These are phyloP conservation scores for Lasiosphaeriaceae sp. DNA, from an alignment of 495 filamentous ascomycete genomes.

Conservation along the genomic window DNA sequence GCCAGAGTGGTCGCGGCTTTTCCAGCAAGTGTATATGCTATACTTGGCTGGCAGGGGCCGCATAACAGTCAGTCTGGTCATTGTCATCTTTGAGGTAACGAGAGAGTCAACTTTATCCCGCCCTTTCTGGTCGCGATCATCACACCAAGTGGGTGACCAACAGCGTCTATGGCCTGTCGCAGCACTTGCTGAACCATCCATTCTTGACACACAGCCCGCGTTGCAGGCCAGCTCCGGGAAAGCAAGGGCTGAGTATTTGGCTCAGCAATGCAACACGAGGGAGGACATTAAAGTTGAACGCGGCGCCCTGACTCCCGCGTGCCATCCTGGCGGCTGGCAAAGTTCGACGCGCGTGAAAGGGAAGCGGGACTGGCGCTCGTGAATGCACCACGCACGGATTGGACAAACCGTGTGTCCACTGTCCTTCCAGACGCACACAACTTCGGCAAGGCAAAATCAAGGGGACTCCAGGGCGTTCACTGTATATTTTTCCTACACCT, in stretches of 20 bases:
- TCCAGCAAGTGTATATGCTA: conserved; percentile 47
- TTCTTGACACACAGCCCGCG: conserved; percentile 50
- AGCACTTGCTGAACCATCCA: conserved; percentile 53
- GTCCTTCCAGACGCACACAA: no score
- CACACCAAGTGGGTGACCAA: conserved; percentile 57
- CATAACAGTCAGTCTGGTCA: conserved; percentile 55
- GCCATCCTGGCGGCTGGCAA: conserved; percentile 41
- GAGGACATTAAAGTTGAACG: conserved; percentile 50
- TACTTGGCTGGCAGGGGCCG: conserved; percentile 52
- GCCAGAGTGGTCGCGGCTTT: conserved; percentile 39
- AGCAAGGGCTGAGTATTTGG: conserved; percentile 41
- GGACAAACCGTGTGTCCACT: no score
- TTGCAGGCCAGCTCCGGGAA: conserved; percentile 28
- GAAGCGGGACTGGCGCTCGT: conserved; percentile 55
- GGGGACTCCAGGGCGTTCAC: no score
- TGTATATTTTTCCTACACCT: no score
- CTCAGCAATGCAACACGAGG: conserved; percentile 53
- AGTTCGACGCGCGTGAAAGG: conserved; percentile 47
- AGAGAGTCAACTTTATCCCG: conserved; percentile 47
- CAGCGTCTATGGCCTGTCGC: conserved; percentile 54
- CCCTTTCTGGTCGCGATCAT: conserved; percentile 58
- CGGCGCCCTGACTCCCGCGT: conserved; percentile 43
- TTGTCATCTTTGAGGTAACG: conserved; percentile 57
- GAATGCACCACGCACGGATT: conserved; percentile 38
- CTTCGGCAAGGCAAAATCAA: no score